phyloP scores from a whole-genome alignment of 768 basidiomycete species.

The Rhodotorula diobovata region DNA sequence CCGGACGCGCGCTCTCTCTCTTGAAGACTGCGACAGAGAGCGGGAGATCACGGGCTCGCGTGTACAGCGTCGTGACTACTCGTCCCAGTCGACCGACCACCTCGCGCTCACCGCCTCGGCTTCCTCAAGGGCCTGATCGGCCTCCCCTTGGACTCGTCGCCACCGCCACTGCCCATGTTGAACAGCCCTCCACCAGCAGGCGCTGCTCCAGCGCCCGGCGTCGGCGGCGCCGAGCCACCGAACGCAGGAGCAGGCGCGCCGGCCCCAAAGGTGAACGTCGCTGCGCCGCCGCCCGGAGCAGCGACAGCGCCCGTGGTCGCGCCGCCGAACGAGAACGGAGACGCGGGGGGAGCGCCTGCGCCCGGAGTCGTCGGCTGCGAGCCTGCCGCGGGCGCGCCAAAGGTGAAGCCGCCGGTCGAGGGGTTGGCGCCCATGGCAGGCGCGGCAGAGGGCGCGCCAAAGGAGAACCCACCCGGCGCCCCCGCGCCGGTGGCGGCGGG shows the following conservation, averaged over 20 bases:
- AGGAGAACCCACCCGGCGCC: constrained; percentile 6
- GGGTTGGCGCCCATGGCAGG: neutral
- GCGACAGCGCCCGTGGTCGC: neutral
- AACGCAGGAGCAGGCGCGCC: too few species aligned
- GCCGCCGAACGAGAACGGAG: constrained; percentile 21
- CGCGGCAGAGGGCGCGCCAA: neutral
- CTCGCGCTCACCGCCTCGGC: constrained; percentile 4
- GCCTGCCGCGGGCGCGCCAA: neutral
- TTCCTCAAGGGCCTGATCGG: constrained; percentile 1
- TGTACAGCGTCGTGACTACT: too few species aligned
- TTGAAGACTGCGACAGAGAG: too few species aligned
- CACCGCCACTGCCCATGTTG: constrained; percentile 20
- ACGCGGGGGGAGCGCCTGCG: neutral
- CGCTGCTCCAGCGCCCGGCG: neutral
- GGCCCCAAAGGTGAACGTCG: constrained; percentile 2
- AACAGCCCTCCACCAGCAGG: constrained; percentile 23
- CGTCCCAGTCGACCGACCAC: too few species aligned
- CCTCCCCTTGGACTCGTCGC: constrained; percentile 3
- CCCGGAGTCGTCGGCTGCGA: constrained; percentile 1
- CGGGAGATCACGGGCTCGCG: too few species aligned
- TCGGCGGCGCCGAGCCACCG: neutral
- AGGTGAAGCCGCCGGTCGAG: too few species aligned
- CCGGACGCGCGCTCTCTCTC: too few species aligned
- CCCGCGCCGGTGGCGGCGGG: constrained; percentile 6
- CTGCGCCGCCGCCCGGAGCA: neutral